Conservation (phyloP, 1,284 basidiomycete genomes). For the Cerrena zonata region DNA sequence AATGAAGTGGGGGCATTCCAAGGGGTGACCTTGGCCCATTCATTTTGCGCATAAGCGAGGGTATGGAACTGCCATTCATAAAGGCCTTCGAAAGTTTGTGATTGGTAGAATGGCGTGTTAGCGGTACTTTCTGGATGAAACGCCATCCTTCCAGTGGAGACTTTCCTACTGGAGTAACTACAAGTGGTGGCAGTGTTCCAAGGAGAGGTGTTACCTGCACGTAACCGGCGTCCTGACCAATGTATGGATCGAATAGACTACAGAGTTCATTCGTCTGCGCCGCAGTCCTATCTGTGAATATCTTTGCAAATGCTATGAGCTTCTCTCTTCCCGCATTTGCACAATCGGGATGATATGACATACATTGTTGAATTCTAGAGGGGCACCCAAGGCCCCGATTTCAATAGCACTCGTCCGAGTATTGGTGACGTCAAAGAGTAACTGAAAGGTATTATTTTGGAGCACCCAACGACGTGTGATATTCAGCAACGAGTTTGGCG, state of each 20-base stretch:
- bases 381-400: slow-evolving; percentile 49
- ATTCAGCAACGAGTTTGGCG: slow-evolving; percentile 39
- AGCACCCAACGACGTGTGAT: slow-evolving; percentile 51
- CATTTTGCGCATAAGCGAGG: slow-evolving; percentile 51
- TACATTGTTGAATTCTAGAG: slow-evolving; percentile 55
- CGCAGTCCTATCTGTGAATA: slow-evolving; percentile 51
- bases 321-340: not conserved
- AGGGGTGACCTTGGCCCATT: slow-evolving; percentile 47
- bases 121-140: slow-evolving; percentile 45
- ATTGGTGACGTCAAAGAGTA: slow-evolving; percentile 50
- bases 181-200: slow-evolving; percentile 48
- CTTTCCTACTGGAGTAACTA: slow-evolving; percentile 43
- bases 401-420: slow-evolving; percentile 42
- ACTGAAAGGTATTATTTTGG: slow-evolving; percentile 36
- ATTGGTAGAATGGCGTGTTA: slow-evolving; percentile 46
- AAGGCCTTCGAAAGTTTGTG: slow-evolving; percentile 55
- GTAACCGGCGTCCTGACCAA: slow-evolving; percentile 53
- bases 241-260: slow-evolving; percentile 54
- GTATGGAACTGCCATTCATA: slow-evolving; percentile 62
- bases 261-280: slow-evolving; percentile 48
- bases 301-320: slow-evolving; percentile 25
- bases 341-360: slow-evolving; percentile 12
- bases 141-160: slow-evolving; percentile 57
- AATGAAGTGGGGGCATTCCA: slow-evolving; percentile 53
- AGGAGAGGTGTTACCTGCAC: slow-evolving; percentile 48